Base-by-base conservation (phyloP, 2,329 filamentous ascomycete species). In the Alternaria atra region DNA sequence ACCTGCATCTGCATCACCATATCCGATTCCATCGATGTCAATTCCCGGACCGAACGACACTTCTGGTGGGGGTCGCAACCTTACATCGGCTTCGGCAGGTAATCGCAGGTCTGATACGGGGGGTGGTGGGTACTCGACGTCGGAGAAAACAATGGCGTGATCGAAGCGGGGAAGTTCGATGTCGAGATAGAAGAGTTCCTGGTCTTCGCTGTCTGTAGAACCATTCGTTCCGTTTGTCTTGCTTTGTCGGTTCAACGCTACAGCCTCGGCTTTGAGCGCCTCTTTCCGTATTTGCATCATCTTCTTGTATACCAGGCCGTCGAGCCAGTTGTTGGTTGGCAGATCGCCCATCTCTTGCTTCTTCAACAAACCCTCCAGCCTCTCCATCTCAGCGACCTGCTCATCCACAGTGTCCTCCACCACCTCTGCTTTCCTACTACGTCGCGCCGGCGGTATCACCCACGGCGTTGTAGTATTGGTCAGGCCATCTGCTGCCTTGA, bases 291-390 rank as follows among this genome's bases (percentile, higher is more conserved):
- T 79, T 80, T 91, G 95, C 80, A 97, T 94, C 61, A 97, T 90
- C 52, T 91, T 91, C 40, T 94, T 89, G 76, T 97, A 99, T 3
- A 97, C 94, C 70, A 98, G 86, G 73, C 95, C 92, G 77, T 99
- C 95, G 43, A 99, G 86, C 96, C 95, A 99, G 71, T 96, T 92
- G 48, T 97, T 91, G 15, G 93, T 88, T 0, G 92, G 89, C 27
- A 99, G 94, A 76, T 99, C 95, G 17, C 93, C 94, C 91, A 97
- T 96, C 76, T 99, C 96, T 74, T 98, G 95, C 80, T 97, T 97
- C 80, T 99, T 99, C 76, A 99, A 91, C 23, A 98, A 80, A 55
- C 89, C 90, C 74, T 98, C 94, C 68, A 99, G 86, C 17, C 95
- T 86, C 71, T 97, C 93, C 63, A 97, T 85, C 79, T 99, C 95